Base-by-base conservation (phyloP, 2,329 filamentous ascomycete genomes). In the Pyrenochaeta sp. region DNA sequence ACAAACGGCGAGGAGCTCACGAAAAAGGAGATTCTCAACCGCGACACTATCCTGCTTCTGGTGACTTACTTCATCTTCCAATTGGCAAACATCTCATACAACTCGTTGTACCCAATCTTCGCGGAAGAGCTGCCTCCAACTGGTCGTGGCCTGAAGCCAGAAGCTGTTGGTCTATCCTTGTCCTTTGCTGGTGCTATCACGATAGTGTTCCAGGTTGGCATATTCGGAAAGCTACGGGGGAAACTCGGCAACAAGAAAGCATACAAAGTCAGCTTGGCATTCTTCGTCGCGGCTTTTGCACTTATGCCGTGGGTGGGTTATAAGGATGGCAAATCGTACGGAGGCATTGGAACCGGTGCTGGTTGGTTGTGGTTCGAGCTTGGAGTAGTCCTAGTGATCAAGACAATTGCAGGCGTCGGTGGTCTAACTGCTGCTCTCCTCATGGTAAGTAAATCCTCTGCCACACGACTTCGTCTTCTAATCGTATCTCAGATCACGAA, bases 21-120 rank as follows among this genome's bases (percentile, higher is more conserved):
- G 1, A 81, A 79, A 25, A 85, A 85, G 37, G 82, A 87, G 50
- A 79, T 97, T 1, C 83, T 94, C 50, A 96, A 91, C 70, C 85
- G 88, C 56, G 93, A 95, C 58, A 97, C 93, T 0, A 76, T 97
- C 12, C 81, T 96, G 2, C 85, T 99, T 0, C 85, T 99, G 5
- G 76, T 87, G 51, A 96, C 93, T 0, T 98, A 97, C 72, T 86
- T 97, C 43, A 90, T 98, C 49, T 99, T 98, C 73, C 93, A 97
- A 71, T 84, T 99, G 5, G 89, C 91, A 59, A 98, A 98, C 76
- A 92, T 97, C 65, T 93, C 92, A 3, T 99, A 93, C 84, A 97
- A 97, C 78, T 94, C 92, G 19, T 82, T 99, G 0, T 99, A 96
- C 70, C 95, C 95, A 0, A 94, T 98, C 52, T 99, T 98, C 69